phyloP scores from a whole-genome alignment of 2,329 filamentous ascomycete species.

The Graphilbum ipis-grandicollis region DNA sequence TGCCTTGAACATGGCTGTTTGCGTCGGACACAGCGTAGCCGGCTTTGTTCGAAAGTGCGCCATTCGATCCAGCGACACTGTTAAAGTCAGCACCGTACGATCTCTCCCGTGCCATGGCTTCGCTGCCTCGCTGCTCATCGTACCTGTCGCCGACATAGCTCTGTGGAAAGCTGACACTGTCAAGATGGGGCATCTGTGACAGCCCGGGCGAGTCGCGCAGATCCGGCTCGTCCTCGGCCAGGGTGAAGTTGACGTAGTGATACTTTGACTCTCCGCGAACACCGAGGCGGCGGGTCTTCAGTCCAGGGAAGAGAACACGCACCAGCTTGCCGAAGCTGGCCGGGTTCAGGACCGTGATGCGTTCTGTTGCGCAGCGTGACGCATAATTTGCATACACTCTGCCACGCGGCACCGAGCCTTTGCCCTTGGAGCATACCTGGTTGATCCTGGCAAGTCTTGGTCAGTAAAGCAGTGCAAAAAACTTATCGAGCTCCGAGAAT shows the following conservation, averaged over 20 bases:
- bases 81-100: too few species aligned
- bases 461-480: too few species aligned
- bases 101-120: too few species aligned
- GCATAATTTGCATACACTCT: conserved; percentile 94
- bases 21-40: too few species aligned
- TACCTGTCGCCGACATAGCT: conserved; percentile 26
- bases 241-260: conserved; percentile 63
- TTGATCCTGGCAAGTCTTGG: conserved; percentile 40
- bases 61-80: too few species aligned
- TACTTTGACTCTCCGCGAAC: conserved; percentile 97
- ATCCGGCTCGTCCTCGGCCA: conserved; percentile 39
- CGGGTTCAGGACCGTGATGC: conserved; percentile 88
- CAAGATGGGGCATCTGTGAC: conserved; percentile 30
- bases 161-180: conserved; percentile 27
- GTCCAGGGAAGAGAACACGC: conserved; percentile 83
- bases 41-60: too few species aligned
- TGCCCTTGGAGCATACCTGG: conserved; percentile 53
- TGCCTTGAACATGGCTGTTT: too few species aligned
- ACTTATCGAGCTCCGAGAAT: too few species aligned
- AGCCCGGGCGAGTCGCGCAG: conserved; percentile 25
- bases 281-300: conserved; percentile 81
- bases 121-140: too few species aligned
- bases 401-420: conserved; percentile 77
- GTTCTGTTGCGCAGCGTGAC: conserved; percentile 76
- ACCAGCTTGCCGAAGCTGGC: conserved; percentile 97